A percentile compares a stretch with the other conserved stretches of the same genome.
Evolutionary conservation across 139 green algal genomes (phyloP).

Genomic region (Tetratostichococcus sp.): DNA sequence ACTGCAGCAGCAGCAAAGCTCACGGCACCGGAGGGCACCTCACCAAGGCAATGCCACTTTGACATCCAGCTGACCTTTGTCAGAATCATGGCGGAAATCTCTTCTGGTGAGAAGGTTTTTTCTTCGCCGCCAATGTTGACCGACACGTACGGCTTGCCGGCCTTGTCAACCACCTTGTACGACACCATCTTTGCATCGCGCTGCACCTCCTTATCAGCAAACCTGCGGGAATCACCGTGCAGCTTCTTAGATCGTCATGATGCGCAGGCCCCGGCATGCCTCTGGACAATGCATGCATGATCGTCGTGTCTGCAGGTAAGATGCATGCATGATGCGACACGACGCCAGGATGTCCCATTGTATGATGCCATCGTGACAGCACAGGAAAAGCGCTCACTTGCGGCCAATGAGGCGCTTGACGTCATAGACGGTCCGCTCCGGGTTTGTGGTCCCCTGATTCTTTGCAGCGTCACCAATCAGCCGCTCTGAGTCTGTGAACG

Average conservation of each 20-base stretch:
- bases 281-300: not conserved
- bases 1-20: no score
- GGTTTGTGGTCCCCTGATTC: slow-evolving; percentile 96
- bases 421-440: slow-evolving; percentile 91
- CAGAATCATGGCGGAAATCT: slow-evolving; percentile 97
- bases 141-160: slow-evolving; percentile 89
- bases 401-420: slow-evolving; percentile 98
- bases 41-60: not conserved
- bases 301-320: not conserved
- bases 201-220: slow-evolving; percentile 93
- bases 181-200: slow-evolving; percentile 93
- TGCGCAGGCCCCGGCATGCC: not conserved
- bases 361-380: not conserved
- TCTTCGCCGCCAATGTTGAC: slow-evolving; percentile 55
- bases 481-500: slow-evolving; percentile 99
- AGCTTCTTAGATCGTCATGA: slow-evolving; percentile 3
- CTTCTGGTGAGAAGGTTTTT: slow-evolving; percentile 84
- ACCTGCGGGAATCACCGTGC: slow-evolving; percentile 46
- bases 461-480: slow-evolving; percentile 97
- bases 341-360: no score
- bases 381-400: slow-evolving; percentile 57
- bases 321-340: not conserved
- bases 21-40: no score
- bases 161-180: slow-evolving; percentile 93
- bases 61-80: slow-evolving; percentile 47